Evolutionary conservation across 108 stramenopile genomes (phyloP).

Genomic region (Nannochloropsis salina): DNA sequence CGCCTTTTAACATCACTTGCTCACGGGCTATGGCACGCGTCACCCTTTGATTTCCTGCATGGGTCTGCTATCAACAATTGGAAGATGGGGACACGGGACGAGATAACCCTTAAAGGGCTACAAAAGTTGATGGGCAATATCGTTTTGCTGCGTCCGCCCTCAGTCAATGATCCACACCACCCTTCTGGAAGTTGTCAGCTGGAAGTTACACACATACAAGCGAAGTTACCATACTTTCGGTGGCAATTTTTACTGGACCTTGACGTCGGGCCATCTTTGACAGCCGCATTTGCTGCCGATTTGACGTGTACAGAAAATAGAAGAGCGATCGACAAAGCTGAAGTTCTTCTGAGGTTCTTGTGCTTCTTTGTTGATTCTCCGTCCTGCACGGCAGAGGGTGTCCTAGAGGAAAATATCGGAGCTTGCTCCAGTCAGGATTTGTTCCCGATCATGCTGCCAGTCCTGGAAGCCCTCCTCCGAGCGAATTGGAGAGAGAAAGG

Average conservation of each 20-base stretch:
- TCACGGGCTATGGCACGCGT: background rate
- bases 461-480: background rate
- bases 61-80: background rate
- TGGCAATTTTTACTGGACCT: slow-evolving; percentile 17
- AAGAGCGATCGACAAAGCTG: background rate
- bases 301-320: background rate
- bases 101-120: background rate
- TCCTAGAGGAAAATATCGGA: background rate
- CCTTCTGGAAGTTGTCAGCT: background rate
- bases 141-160: background rate
- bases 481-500: slow-evolving; percentile 12
- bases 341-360: background rate
- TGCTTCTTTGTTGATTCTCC: background rate
- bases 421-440: background rate
- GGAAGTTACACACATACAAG: background rate
- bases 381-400: background rate
- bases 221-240: background rate
- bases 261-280: background rate
- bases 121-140: background rate
- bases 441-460: background rate
- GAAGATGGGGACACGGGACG: background rate
- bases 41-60: background rate
- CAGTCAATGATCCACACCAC: background rate
- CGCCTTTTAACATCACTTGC: background rate
- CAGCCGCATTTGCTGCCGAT: background rate